phyloP scores from a whole-genome alignment of 129 eudicot species.

The Ambrosia artemisiifolia region DNA sequence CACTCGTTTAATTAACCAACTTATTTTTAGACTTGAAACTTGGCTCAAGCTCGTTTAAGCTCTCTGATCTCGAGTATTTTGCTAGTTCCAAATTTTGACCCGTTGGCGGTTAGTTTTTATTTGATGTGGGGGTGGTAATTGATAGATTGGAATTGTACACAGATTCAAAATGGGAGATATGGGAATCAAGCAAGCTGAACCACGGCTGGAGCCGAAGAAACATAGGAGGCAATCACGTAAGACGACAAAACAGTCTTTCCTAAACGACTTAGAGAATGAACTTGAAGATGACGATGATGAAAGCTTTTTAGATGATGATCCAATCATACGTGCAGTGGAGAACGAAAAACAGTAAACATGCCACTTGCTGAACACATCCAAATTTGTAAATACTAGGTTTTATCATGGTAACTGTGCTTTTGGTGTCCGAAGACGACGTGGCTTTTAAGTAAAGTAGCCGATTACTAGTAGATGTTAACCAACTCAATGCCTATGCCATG shows the following conservation, averaged over 20 bases:
- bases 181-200: slow-evolving; percentile 81
- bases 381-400: slow-evolving; percentile 27
- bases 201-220: slow-evolving; percentile 70
- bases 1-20: too few relatives aligned
- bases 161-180: slow-evolving; percentile 68
- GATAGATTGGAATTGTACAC: slow-evolving; percentile 7
- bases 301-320: slow-evolving; percentile 46
- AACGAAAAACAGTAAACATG: slow-evolving; percentile 36
- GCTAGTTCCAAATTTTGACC: not conserved
- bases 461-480: not conserved
- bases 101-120: not conserved
- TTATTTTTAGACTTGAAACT: too few relatives aligned
- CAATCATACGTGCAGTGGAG: slow-evolving; percentile 44
- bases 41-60: too few relatives aligned
- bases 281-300: slow-evolving; percentile 58
- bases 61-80: too few relatives aligned
- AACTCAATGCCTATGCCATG: not conserved
- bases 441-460: not conserved
- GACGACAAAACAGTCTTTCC: slow-evolving; percentile 61
- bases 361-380: not conserved
- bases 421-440: slow-evolving; percentile 1
- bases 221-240: slow-evolving; percentile 87
- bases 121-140: not conserved
- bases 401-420: not conserved
- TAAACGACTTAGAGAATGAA: slow-evolving; percentile 60